Evolutionary conservation across 1,284 basidiomycete species (phyloP), one percentile per base, ranked within the genome.

Genomic region (Ganoderma sinense): DNA sequence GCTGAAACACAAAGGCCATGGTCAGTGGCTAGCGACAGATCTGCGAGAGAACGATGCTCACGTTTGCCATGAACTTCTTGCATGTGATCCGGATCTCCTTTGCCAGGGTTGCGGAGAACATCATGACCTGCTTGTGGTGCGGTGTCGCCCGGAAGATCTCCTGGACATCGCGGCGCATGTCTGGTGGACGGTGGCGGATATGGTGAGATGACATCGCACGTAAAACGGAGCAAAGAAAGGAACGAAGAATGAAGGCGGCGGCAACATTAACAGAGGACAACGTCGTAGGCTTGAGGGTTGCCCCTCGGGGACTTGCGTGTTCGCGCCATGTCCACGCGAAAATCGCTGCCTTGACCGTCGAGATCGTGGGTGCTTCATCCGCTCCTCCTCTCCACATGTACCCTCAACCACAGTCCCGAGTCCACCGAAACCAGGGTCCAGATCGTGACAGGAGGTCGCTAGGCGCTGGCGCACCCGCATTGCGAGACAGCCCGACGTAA

Each of bases 91-190:
- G 90, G 71, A 99, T 97, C 75, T 99, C 98, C 87, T 99, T 99
- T 69, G 96, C 91, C 71, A 99, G 86, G 0, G 98, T 99, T 60
- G 98, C 98, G 77, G 96, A 97, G 88, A 99, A 99, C 98, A 99
- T 99, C 98, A 99, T 99, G 75, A 99, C 98, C 88, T 99, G 98
- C 88, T 99, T 99, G 90, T 98, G 97, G 84, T 98, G 97, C 69
- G 98, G 98, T n/a, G 98, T 99, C 20, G 96, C 91, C 77, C 97
- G 94, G 91, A 99, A 99, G 79, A 99, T 99, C 86, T 99, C 98
- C 90, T 99, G 98, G 72, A 99, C 97, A 82, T 99, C 98, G 78
- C 98, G 95, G 83, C 98, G 97, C 98, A 99, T 99, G 92, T 99
- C 97, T 99, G 86, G 80, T 86, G 84, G 83, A 83, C 71, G 86